Conservation (phyloP, 495 filamentous ascomycete species). For the Thermochaetoides thermophila region DNA sequence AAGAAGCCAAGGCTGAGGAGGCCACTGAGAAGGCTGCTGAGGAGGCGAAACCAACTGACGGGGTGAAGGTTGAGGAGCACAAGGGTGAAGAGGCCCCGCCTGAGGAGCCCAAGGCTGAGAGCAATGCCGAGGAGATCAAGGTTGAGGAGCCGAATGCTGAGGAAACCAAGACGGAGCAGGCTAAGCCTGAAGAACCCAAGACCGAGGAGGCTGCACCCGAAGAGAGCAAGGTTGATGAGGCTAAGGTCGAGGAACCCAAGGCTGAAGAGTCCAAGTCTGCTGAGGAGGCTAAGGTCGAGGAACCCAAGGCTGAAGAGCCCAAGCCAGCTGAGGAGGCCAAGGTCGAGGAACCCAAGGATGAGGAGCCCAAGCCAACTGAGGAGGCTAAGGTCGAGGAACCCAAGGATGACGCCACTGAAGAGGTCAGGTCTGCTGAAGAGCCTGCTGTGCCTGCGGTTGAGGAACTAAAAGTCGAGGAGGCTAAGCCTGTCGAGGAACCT, state of each 20-base stretch:
- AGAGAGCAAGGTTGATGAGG: no score
- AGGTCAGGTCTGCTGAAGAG: not conserved
- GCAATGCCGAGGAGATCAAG: not conserved
- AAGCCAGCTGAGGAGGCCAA: slow-evolving; percentile 3
- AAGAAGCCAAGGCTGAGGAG: slow-evolving; percentile 55
- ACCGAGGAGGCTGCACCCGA: slow-evolving; percentile 1
- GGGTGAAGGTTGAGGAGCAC: slow-evolving; percentile 10
- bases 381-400: slow-evolving; percentile 6
- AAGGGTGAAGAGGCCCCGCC: not conserved
- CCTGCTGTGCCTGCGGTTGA: slow-evolving; percentile 1
- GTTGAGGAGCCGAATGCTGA: no score
- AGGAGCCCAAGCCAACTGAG: slow-evolving; percentile 1
- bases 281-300: slow-evolving; percentile 1
- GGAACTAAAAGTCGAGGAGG: not conserved
- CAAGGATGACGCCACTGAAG: no score
- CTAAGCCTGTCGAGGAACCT: slow-evolving; percentile 47
- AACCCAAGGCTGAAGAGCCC: not conserved
- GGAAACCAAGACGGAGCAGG: not conserved
- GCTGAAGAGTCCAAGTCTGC: not conserved
- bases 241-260: not conserved
- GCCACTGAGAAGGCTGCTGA: slow-evolving; percentile 32
- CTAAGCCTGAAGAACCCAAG: slow-evolving; percentile 1
- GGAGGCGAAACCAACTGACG: slow-evolving; percentile 20
- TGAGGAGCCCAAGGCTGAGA: not conserved
- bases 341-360: slow-evolving; percentile 2